Evolutionary conservation across 495 filamentous ascomycete species (phyloP).

Genomic region (Gamarada debralockiae): DNA sequence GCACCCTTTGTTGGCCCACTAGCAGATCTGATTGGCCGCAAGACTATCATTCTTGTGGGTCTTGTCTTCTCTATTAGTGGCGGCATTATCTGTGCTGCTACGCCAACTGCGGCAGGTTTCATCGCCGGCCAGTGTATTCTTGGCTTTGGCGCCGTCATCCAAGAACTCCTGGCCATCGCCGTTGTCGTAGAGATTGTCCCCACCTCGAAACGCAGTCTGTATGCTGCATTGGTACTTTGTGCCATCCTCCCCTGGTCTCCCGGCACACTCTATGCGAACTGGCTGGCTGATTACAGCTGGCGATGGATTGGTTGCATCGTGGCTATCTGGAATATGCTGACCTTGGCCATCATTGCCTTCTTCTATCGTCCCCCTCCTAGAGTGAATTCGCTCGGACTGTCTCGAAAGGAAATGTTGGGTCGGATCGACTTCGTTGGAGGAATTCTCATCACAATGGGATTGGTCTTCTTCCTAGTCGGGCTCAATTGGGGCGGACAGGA

Average conservation of each 20-base stretch:
- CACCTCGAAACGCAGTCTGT: constrained; percentile 62
- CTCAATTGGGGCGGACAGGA: constrained; percentile 68
- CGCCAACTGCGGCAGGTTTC: constrained; percentile 61
- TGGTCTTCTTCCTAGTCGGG: constrained; percentile 62
- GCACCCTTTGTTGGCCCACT: constrained; percentile 73
- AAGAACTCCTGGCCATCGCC: constrained; percentile 63
- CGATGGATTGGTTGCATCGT: constrained; percentile 60
- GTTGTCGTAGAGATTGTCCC: constrained; percentile 67
- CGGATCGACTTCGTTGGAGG: constrained; percentile 66
- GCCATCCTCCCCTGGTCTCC: constrained; percentile 67
- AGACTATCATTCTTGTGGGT: constrained; percentile 63
- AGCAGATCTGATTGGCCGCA: constrained; percentile 66
- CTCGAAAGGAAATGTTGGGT: constrained; percentile 44
- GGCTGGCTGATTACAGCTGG: constrained; percentile 61
- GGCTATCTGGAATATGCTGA: constrained; percentile 56
- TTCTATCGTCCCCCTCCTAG: constrained; percentile 67
- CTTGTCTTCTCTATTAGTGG: constrained; percentile 55
- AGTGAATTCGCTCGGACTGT: constrained; percentile 46
- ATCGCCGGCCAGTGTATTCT: constrained; percentile 64
- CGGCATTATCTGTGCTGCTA: constrained; percentile 60
- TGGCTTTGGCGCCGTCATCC: constrained; percentile 59
- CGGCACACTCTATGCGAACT: constrained; percentile 64
- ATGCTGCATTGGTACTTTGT: constrained; percentile 62
- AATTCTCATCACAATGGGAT: constrained; percentile 57
- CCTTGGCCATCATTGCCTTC: constrained; percentile 53